These are phyloP conservation scores for Carex cristatella DNA, from an alignment of 176 grass and related monocot species.

Conservation along the genomic window DNA sequence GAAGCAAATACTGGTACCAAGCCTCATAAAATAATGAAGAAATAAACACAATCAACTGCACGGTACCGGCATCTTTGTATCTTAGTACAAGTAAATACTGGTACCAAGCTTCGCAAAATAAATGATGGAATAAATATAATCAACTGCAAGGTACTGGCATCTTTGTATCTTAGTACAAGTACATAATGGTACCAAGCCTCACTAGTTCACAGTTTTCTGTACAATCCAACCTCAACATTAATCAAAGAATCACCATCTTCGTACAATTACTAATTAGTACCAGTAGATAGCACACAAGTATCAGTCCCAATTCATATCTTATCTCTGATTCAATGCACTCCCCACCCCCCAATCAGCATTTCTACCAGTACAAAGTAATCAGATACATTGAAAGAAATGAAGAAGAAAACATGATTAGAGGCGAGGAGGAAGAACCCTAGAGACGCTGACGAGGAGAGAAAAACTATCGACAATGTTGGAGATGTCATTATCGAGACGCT, in stretches of 20 bases:
- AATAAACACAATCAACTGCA: neutral
- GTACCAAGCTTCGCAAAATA: neutral
- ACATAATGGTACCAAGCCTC: neutral
- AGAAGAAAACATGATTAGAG: neutral
- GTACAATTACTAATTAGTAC: neutral
- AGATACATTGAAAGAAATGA: neutral
- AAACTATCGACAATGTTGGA: conserved; percentile 73
- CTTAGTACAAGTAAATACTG: neutral
- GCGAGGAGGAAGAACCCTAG: conserved; percentile 35
- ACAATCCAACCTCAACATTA: neutral
- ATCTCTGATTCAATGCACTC: neutral
- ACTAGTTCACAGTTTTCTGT: neutral
- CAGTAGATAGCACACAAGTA: neutral
- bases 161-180: neutral
- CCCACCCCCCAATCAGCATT: too few species aligned
- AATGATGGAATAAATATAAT: neutral
- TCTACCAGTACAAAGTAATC: too few species aligned
- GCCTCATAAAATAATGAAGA: neutral
- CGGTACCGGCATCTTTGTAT: neutral
- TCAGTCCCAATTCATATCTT: neutral
- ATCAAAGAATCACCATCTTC: neutral
- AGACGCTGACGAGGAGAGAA: conserved; percentile 53
- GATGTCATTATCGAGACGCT: conserved; percentile 61
- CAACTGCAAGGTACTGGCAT: neutral
- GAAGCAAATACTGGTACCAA: neutral